Percentiles rank a stretch among this genome's conserved stretches.
phyloP scores from a whole-genome alignment of 1,284 basidiomycete species.

The Naganishia cerealis region DNA sequence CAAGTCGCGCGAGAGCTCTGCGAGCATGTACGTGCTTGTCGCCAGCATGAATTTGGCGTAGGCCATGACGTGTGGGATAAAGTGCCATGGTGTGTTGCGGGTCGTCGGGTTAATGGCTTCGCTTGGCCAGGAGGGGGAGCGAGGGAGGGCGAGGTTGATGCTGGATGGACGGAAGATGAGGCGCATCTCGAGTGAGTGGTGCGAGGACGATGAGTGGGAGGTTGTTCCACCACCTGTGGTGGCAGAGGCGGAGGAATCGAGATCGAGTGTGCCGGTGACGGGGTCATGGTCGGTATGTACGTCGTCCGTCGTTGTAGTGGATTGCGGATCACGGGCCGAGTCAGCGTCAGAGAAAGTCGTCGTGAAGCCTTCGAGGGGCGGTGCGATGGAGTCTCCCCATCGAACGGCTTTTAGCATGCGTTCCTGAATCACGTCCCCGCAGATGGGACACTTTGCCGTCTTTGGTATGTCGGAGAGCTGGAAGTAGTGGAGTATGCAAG shows the following conservation, averaged over 20 bases:
- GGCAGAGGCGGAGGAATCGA: slow-evolving; percentile 31
- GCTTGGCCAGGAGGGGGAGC: slow-evolving; percentile 88
- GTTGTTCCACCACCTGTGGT: slow-evolving; percentile 8
- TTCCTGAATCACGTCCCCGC: slow-evolving; percentile 88
- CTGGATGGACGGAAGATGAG: slow-evolving; percentile 90
- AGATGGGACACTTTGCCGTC: slow-evolving; percentile 91
- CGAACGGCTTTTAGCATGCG: slow-evolving; percentile 88
- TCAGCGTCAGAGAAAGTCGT: not conserved
- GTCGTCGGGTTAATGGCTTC: slow-evolving; percentile 71
- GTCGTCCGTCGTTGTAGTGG: no score
- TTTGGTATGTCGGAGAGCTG: slow-evolving; percentile 74
- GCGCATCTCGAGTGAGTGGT: slow-evolving; percentile 68
- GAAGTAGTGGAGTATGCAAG: slow-evolving; percentile 89
- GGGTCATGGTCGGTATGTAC: slow-evolving; percentile 17
- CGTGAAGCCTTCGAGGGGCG: not conserved
- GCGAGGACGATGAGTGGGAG: slow-evolving; percentile 27
- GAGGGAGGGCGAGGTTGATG: slow-evolving; percentile 90
- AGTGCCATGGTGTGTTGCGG: slow-evolving; percentile 82
- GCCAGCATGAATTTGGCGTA: slow-evolving; percentile 96
- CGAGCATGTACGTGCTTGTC: slow-evolving; percentile 76
- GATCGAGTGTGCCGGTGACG: slow-evolving; percentile 16
- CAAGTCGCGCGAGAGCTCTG: slow-evolving; percentile 72
- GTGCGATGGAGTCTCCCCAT: slow-evolving; percentile 41
- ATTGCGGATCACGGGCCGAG: not conserved
- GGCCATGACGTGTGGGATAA: slow-evolving; percentile 84